These are phyloP conservation scores for Zanthoxylum bungeanum DNA, from an alignment of 345 rosid species.

Conservation along the genomic window DNA sequence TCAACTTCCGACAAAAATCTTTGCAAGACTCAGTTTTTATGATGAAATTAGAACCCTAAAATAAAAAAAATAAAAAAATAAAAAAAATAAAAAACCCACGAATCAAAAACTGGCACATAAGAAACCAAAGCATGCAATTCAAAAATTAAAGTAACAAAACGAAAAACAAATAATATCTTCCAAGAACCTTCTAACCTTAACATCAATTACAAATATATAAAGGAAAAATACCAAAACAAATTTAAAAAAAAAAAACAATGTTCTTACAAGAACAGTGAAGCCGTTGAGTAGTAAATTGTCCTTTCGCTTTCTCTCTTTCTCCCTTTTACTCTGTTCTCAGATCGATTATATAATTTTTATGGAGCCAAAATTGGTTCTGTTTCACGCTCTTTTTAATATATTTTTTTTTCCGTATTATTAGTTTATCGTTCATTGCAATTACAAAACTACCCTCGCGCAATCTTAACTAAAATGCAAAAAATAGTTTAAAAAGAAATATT, in stretches of 20 bases:
- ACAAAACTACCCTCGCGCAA: background rate
- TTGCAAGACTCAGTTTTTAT: background rate
- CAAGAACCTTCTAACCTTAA: background rate
- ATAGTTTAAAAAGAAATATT: too few relatives aligned
- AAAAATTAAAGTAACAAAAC: too few relatives aligned
- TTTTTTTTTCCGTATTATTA: too few relatives aligned
- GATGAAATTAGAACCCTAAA: background rate
- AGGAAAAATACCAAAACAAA: background rate
- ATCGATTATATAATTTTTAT: too few relatives aligned
- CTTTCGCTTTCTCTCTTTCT: background rate
- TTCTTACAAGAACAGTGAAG: background rate
- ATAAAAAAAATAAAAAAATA: too few relatives aligned
- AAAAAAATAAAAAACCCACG: too few relatives aligned
- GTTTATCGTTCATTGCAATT: background rate
- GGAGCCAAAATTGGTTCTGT: background rate
- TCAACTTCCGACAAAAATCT: background rate
- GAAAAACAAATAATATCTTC: background rate
- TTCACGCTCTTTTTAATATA: constrained; percentile 11
- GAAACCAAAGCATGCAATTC: background rate
- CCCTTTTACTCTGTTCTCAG: background rate
- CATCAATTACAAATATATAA: background rate
- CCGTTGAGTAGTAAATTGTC: background rate
- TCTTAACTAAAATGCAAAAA: too few relatives aligned
- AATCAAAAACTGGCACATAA: background rate
- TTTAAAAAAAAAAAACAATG: background rate